Evolutionary conservation across 805 yeast genomes (phyloP).

Genomic region (Ogataea henricii): DNA sequence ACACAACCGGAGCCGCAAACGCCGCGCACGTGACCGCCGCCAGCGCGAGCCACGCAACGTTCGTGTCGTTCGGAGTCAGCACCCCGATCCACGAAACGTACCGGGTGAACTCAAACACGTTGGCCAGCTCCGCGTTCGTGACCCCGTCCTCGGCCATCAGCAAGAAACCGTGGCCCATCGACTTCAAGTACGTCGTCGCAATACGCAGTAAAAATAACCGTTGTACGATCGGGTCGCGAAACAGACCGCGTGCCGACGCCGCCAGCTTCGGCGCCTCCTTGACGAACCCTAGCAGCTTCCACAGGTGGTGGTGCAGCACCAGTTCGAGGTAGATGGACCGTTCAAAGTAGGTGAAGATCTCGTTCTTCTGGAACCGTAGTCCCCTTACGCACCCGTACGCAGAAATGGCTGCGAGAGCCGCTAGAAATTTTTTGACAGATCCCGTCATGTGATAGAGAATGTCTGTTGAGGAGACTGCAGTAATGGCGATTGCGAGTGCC

Average conservation of each 20-base stretch:
- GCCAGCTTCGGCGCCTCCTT: neutral
- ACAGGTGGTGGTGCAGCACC: constrained; percentile 5
- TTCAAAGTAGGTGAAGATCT: constrained; percentile 7
- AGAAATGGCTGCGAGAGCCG: neutral
- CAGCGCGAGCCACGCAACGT: neutral
- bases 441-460: neutral
- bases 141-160: neutral
- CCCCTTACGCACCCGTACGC: neutral
- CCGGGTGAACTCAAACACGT: neutral
- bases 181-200: neutral
- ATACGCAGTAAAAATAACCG: neutral
- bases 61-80: neutral
- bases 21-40: neutral
- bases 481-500: neutral
- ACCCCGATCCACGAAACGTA: constrained; percentile 1
- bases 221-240: neutral
- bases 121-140: neutral
- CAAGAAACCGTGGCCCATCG: neutral
- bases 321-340: constrained; percentile 4
- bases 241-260: neutral
- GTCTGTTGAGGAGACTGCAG: neutral
- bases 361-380: neutral
- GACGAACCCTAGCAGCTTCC: neutral
- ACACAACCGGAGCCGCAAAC: too few relatives aligned
- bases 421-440: neutral